These are phyloP conservation scores for Collariella sp. DNA, from an alignment of 495 filamentous ascomycete genomes.

Conservation along the genomic window DNA sequence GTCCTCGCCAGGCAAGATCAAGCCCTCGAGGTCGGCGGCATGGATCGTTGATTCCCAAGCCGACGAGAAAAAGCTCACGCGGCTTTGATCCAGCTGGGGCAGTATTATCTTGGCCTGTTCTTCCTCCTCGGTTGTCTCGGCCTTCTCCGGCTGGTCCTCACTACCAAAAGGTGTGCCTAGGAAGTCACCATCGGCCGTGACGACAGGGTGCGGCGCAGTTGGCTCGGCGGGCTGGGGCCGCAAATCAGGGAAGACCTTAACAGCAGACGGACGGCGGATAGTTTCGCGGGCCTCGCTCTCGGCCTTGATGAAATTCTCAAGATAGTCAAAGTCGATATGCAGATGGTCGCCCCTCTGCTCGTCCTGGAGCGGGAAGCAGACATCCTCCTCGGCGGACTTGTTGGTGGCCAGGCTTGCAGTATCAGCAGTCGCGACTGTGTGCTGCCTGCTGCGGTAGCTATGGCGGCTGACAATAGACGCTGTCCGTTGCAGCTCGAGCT, in stretches of 20 bases:
- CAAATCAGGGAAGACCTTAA: conserved; percentile 57
- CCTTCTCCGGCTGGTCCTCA: conserved; percentile 30
- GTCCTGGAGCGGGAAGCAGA: conserved; percentile 65
- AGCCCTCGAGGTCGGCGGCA: conserved; percentile 74
- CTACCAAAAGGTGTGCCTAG: conserved; percentile 36
- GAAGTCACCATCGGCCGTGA: conserved; percentile 44
- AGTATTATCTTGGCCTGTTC: conserved; percentile 16
- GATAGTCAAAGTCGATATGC: conserved; percentile 75
- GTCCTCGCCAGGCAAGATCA: conserved; percentile 79
- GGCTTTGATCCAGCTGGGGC: conserved; percentile 48
- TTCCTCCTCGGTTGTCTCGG: conserved; percentile 17
- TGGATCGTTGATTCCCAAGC: conserved; percentile 86
- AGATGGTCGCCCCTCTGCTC: conserved; percentile 38
- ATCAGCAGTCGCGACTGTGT: conserved; percentile 36
- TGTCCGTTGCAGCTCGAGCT: conserved; percentile 61
- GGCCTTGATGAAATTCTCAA: conserved; percentile 67
- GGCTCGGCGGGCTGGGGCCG: conserved; percentile 19
- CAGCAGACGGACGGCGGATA: conserved; percentile 28
- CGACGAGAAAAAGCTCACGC: conserved; percentile 94
- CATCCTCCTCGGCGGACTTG: conserved; percentile 65
- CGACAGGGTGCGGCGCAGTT: conserved; percentile 15
- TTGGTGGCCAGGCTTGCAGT: conserved; percentile 42
- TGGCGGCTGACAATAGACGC: conserved; percentile 58
- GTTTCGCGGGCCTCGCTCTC: conserved; percentile 45
- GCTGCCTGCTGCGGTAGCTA: conserved; percentile 40